Evolutionary conservation across 768 basidiomycete genomes (phyloP), one percentile per base, ranked within the genome.

Genomic region (Suillus weaverae): DNA sequence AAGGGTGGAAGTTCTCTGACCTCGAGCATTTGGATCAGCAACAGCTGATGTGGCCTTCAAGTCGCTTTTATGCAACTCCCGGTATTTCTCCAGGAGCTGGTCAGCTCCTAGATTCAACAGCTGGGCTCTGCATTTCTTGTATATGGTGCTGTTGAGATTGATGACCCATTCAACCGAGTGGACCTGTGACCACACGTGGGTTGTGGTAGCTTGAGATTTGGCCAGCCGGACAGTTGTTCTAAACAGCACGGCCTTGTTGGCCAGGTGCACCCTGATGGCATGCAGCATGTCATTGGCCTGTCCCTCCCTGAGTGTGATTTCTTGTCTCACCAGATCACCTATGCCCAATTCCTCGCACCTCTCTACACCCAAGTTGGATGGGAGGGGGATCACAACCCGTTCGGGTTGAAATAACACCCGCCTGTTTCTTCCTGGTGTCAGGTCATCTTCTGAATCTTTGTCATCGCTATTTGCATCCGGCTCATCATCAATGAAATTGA

Each of bases 221-320:
- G 64, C 30, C 10, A 43, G 56, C 3, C 26, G 4, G 33, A 65
- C 48, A 2, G 35, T 51, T 0, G 36, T 62, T 3, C 30, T 14
- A 6, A 53, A 65, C 1, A 62, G 36, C 4, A 65, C 50, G 0
- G 68, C 56, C 44, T 68, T 70, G 22, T 70, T 13, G 0, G 64
- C 64, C 11, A 69, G 35, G 4, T 63, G 43, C 2, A 62, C 5
- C 4, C 61, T 7, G 13, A 70, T 20, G 5, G 36, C 38, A 2
- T 70, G 61, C 16, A 70, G 60, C 22, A 57, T 55, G 41, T 70
- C 62, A 51, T 50, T 50, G 2, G 48, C 48, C 26, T 50, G 26
- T 3, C 46, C 46, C 10, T 48, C 46, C 46, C 46, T 13, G 1
- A 48, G 46, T 0, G 26, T 30, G 0, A 30, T 26, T 5, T 50